Evolutionary conservation across 1,139 yeast species (phyloP), one percentile per base, ranked within the genome.

Genomic region (Groenewaldozyma sp.): DNA sequence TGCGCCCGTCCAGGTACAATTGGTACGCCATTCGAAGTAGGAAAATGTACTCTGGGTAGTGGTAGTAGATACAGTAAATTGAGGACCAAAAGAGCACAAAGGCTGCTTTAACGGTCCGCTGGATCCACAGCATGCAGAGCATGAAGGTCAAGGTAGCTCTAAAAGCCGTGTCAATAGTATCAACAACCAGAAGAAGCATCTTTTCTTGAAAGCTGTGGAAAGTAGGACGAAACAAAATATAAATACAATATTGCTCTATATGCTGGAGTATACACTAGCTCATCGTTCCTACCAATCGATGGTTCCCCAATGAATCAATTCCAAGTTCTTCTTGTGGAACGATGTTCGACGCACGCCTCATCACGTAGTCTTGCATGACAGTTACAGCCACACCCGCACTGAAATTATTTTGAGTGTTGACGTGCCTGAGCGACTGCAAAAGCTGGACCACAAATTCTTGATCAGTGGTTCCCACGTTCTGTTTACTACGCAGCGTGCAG

Each of bases 291-390:
- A n/a, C n/a, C n/a, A n/a, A n/a, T n/a, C n/a, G n/a, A n/a, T n/a
- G n/a, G n/a, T n/a, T n/a, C n/a, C n/a, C n/a, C n/a, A n/a, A n/a
- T n/a, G n/a, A n/a, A n/a, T n/a, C n/a, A n/a, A n/a, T n/a, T n/a
- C n/a, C n/a, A n/a, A n/a, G n/a, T n/a, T n/a, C n/a, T 22, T 22
- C 26, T 22, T 22, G 7, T 22, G 26, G 26, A 22, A 22, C 11
- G 11, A 22, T 22, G 10, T 22, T 22, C 26, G 26, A 22, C 7
- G 26, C 26, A 22, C 11, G 11, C 11, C 26, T 7, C 7, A 22
- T 7, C 26, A 70, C 68, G 40, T 55, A 64, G 47, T 67, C 71
- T 11, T 73, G 58, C 60, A 79, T 75, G n/a, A 78, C 47, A 31
- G 70, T 67, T 14, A 68, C 53, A 0, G 82, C 80, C 22, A 71